phyloP scores from a whole-genome alignment of 1,284 basidiomycete species.

The Malassezia sp. region DNA sequence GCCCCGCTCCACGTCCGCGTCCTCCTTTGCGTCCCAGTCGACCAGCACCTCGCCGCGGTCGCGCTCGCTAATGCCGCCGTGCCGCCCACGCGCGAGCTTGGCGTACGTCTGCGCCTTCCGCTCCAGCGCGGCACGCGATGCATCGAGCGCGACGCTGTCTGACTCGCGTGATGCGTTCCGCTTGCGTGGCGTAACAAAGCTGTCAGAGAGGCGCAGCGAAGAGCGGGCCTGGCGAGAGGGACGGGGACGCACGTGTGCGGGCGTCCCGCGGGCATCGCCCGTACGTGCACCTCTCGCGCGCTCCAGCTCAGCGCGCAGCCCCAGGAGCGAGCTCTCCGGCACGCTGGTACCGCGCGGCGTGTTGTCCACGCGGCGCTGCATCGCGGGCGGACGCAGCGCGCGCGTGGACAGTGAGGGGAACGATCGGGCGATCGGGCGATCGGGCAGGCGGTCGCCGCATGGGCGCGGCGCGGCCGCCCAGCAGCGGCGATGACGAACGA shows the following conservation, averaged over 20 bases:
- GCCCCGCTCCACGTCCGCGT: slow-evolving; percentile 52
- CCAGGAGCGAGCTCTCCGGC: slow-evolving; percentile 21
- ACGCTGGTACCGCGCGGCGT: too few species aligned
- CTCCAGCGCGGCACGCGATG: slow-evolving; percentile 57
- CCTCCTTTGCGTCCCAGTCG: slow-evolving; percentile 68
- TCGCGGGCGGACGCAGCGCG: too few species aligned
- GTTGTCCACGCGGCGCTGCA: too few species aligned
- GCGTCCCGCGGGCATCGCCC: not conserved
- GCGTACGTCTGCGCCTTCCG: slow-evolving; percentile 74
- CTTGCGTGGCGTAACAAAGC: not conserved
- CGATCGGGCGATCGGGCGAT: not conserved
- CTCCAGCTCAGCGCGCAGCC: slow-evolving; percentile 26
- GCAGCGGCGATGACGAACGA: not conserved
- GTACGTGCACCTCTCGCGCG: slow-evolving; percentile 9
- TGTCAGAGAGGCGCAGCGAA: not conserved
- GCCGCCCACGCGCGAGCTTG: slow-evolving; percentile 65
- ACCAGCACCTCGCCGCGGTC: slow-evolving; percentile 62
- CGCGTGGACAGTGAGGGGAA: not conserved
- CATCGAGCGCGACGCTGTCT: slow-evolving; percentile 50
- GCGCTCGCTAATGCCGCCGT: slow-evolving; percentile 57
- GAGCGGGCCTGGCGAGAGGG: not conserved
- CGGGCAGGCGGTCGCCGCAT: not conserved
- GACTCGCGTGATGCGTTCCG: not conserved
- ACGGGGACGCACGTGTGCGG: not conserved
- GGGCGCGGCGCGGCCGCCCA: not conserved